These are phyloP conservation scores for Alternaria novae-zelandiae DNA, from an alignment of 2,329 filamentous ascomycete genomes.

Conservation along the genomic window DNA sequence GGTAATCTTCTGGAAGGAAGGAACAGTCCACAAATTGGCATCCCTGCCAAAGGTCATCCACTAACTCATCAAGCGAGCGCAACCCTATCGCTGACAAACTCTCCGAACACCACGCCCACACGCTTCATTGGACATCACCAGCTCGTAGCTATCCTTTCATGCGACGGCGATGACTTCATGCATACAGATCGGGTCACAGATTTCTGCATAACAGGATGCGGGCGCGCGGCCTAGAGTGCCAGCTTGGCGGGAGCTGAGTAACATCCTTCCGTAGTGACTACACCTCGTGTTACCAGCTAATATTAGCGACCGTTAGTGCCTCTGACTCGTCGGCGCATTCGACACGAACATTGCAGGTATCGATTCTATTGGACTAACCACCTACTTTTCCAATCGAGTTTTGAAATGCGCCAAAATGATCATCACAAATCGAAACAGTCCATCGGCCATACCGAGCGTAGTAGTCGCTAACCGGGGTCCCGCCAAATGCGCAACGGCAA, in stretches of 20 bases:
- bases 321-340: slow-evolving; percentile 27
- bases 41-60: slow-evolving; percentile 19
- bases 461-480: slow-evolving; percentile 14
- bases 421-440: slow-evolving; percentile 3
- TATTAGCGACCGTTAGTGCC: slow-evolving; percentile 33
- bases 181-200: slow-evolving; percentile 16
- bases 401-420: slow-evolving; percentile 17
- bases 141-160: slow-evolving; percentile 9
- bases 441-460: slow-evolving; percentile 7
- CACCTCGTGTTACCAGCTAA: slow-evolving; percentile 41
- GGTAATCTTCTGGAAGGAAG: slow-evolving; percentile 36
- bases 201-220: slow-evolving; percentile 13
- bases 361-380: slow-evolving; percentile 12
- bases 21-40: slow-evolving; percentile 2
- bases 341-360: slow-evolving; percentile 19
- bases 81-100: slow-evolving; percentile 38
- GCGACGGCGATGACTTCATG: slow-evolving; percentile 34
- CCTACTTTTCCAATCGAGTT: slow-evolving; percentile 14
- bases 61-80: slow-evolving; percentile 31
- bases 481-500: slow-evolving; percentile 10
- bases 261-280: slow-evolving; percentile 22
- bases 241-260: slow-evolving; percentile 42
- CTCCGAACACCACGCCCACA: slow-evolving; percentile 18
- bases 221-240: slow-evolving; percentile 17
- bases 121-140: slow-evolving; percentile 25